Evolutionary conservation across 116 monocot species (phyloP), one percentile per base, ranked within the genome.

Genomic region (Iris pallida): DNA sequence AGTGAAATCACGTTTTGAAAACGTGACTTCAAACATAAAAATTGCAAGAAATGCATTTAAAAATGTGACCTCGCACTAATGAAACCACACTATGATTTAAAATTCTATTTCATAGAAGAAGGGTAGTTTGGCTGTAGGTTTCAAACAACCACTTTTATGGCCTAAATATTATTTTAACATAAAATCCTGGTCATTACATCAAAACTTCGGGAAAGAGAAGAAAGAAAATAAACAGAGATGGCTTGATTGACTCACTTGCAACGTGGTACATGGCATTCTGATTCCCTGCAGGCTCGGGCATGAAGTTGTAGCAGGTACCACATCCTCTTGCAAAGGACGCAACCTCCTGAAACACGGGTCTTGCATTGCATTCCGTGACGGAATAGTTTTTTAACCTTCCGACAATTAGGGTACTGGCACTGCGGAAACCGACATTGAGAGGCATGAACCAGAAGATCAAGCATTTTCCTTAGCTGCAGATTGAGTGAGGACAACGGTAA

Each of bases 351-450:
- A 4, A 53, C 76, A 15, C 80, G 80, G 6, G 19, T 68, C 48
- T 66, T 42, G 67, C 80, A 80, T 4, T 71, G 52, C 6, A 57
- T 72, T 40, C 79, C 83, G 55, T 80, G 85, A 8, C 69, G 85
- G 63, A 85, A 80, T 5, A 85, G 71, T 2, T 65, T 62, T 66
- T 77, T 85, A 5, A 80, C 61, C 52, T 71, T 77, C 1, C 76
- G 80, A 45, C 85, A 85, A 71, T 80, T 80, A 7, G 73, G 77
- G 49, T 85, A 85, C 15, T 65, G 72, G 53, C 85, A 85, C 7
- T 74, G 47, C 8, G 70, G 67, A 63, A 41, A 61, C 13, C 65
- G 64, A 44, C 85, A 85, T 8, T 74, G 53, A 5, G 71, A 70
- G 4, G 77, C 76, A 30, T 85, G 85, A 14, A 77, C 73, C 69